These are phyloP conservation scores for Leccinum truebloodii DNA, from an alignment of 768 basidiomycete species.

Conservation along the genomic window DNA sequence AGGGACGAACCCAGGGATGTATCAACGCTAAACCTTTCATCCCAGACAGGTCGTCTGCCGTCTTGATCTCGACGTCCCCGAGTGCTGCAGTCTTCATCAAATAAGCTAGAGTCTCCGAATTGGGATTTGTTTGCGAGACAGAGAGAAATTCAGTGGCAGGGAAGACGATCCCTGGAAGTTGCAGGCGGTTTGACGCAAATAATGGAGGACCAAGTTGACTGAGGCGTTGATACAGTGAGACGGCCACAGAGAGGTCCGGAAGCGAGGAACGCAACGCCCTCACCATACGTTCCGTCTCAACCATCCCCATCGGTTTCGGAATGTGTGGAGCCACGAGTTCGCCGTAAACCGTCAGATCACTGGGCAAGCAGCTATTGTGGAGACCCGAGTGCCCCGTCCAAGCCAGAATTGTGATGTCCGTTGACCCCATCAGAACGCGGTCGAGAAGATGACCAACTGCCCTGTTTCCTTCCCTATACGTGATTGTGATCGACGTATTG, in stretches of 20 bases:
- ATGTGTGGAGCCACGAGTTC: background rate
- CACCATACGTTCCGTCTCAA: background rate
- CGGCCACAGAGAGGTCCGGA: background rate
- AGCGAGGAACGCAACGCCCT: background rate
- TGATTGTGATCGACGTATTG: background rate
- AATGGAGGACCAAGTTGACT: background rate
- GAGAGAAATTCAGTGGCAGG: background rate
- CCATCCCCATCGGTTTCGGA: background rate
- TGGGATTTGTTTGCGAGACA: background rate
- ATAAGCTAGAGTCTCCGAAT: background rate
- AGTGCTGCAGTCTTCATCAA: background rate
- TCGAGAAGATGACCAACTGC: background rate
- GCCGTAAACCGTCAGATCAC: background rate
- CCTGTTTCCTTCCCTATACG: background rate
- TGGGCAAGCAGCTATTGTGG: background rate
- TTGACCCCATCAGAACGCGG: background rate
- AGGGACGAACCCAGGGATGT: background rate
- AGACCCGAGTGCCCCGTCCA: background rate
- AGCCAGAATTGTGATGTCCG: background rate
- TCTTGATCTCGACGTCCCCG: background rate
- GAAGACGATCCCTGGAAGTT: background rate
- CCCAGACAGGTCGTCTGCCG: background rate
- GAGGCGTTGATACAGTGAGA: background rate
- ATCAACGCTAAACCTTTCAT: background rate
- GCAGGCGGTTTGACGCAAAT: background rate